Percentiles rank a stretch among this genome's conserved stretches.
These are phyloP conservation scores for Falciphora oryzae DNA, from an alignment of 2,329 filamentous ascomycete genomes.

Conservation along the genomic window DNA sequence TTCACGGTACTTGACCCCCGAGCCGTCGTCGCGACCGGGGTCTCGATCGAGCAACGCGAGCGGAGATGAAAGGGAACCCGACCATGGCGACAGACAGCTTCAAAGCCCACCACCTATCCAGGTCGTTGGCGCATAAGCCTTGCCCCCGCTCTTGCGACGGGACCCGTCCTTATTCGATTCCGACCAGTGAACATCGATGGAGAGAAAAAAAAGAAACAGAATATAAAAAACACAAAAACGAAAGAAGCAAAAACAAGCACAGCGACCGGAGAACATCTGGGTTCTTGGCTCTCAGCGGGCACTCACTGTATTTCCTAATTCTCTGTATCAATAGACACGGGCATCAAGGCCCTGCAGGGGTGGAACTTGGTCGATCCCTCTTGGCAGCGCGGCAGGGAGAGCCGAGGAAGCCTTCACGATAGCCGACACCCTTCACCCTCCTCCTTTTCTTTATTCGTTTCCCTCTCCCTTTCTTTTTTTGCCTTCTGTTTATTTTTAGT, in stretches of 20 bases:
- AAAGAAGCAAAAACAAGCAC: neutral
- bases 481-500: neutral
- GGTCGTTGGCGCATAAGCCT: neutral
- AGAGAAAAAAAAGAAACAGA: constrained; percentile 1
- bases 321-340: neutral
- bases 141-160: neutral
- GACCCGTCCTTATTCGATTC: neutral
- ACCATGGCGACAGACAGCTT: neutral
- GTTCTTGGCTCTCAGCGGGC: neutral
- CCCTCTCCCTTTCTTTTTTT: neutral
- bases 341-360: neutral
- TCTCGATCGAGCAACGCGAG: constrained; percentile 1
- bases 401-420: neutral
- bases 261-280: neutral
- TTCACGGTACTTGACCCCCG: constrained; percentile 36
- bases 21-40: constrained; percentile 28
- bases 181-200: neutral
- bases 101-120: constrained; percentile 4
- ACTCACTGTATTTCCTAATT: neutral
- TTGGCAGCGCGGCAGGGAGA: neutral
- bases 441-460: neutral
- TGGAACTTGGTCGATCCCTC: neutral
- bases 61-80: neutral
- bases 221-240: neutral
- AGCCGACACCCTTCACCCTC: neutral